Evolutionary conservation across 768 basidiomycete species (phyloP).

Genomic region (Polyporus arcularius): DNA sequence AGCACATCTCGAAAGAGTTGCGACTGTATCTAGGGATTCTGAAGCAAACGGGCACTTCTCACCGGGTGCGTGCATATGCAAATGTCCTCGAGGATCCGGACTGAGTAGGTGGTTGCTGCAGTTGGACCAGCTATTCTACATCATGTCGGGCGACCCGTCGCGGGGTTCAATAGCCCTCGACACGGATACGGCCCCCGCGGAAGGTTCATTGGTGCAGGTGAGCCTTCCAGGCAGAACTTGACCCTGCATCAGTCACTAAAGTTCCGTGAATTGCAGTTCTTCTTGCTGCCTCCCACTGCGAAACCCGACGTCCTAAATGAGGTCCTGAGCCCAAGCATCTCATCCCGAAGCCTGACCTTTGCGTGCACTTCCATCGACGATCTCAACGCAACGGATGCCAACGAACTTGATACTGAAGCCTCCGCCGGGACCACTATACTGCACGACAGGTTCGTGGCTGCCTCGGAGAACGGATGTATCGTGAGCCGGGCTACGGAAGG

Average conservation of each 20-base stretch:
- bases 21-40: constrained; percentile 56
- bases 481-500: constrained; percentile 1
- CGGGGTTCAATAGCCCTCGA: constrained; percentile 68
- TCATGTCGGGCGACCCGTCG: constrained; percentile 73
- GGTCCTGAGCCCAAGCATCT: not conserved
- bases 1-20: constrained; percentile 46
- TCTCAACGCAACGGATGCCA: not conserved
- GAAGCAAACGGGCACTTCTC: constrained; percentile 22
- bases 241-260: not conserved
- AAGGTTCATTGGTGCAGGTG: constrained; percentile 56
- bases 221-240: constrained; percentile 14
- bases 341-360: constrained; percentile 9
- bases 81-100: too few species aligned
- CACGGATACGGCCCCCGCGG: constrained; percentile 47
- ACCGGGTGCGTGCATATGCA: not conserved
- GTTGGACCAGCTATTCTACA: constrained; percentile 51
- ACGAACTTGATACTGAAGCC: not conserved
- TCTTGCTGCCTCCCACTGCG: constrained; percentile 1
- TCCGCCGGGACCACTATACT: constrained; percentile 1
- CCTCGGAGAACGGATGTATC: constrained; percentile 24
- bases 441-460: constrained; percentile 19
- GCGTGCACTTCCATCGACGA: constrained; percentile 10
- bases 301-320: constrained; percentile 6
- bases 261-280: constrained; percentile 1
- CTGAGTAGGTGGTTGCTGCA: constrained; percentile 20